Percentiles rank a stretch among this genome's conserved stretches.
Evolutionary conservation across 2,329 filamentous ascomycete genomes (phyloP).

Genomic region (Gaeumannomyces tritici): DNA sequence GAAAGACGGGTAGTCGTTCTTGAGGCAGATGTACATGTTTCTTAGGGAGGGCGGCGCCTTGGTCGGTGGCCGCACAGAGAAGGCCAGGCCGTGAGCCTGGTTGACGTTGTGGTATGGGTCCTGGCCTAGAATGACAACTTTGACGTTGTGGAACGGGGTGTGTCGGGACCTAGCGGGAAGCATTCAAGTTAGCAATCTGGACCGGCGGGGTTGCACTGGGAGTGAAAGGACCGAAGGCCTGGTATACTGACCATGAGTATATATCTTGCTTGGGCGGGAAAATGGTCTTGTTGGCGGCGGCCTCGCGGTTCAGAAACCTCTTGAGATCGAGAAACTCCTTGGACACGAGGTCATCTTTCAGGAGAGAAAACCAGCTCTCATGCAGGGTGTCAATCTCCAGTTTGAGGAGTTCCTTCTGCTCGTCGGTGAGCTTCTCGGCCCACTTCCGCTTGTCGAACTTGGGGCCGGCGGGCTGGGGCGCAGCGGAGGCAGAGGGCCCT

Average conservation of each 20-base stretch:
- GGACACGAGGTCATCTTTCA: slow-evolving; percentile 76
- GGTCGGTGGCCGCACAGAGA: slow-evolving; percentile 86
- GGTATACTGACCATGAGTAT: slow-evolving; percentile 69
- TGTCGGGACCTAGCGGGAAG: slow-evolving; percentile 66
- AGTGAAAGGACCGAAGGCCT: not conserved
- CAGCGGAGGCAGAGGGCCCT: not conserved
- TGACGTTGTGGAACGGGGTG: slow-evolving; percentile 80
- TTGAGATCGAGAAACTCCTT: slow-evolving; percentile 83
- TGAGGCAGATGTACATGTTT: slow-evolving; percentile 87
- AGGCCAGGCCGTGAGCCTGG: slow-evolving; percentile 92
- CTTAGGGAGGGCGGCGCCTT: slow-evolving; percentile 79
- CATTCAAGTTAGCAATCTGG: not conserved
- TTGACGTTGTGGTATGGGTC: slow-evolving; percentile 95
- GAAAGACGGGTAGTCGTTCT: slow-evolving; percentile 81
- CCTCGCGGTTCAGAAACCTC: slow-evolving; percentile 73
- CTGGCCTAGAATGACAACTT: slow-evolving; percentile 88
- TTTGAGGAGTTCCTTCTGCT: slow-evolving; percentile 73
- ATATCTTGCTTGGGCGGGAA: slow-evolving; percentile 85
- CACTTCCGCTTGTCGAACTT: slow-evolving; percentile 88
- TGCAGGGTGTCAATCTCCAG: slow-evolving; percentile 90
- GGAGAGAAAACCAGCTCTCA: slow-evolving; percentile 79
- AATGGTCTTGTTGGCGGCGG: slow-evolving; percentile 61
- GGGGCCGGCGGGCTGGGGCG: slow-evolving; percentile 20
- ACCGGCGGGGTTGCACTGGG: not conserved
- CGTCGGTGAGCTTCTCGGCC: slow-evolving; percentile 67